Evolutionary conservation across 2,329 filamentous ascomycete genomes (phyloP), one percentile per base, ranked within the genome.

Genomic region (Colletotrichum karsti): DNA sequence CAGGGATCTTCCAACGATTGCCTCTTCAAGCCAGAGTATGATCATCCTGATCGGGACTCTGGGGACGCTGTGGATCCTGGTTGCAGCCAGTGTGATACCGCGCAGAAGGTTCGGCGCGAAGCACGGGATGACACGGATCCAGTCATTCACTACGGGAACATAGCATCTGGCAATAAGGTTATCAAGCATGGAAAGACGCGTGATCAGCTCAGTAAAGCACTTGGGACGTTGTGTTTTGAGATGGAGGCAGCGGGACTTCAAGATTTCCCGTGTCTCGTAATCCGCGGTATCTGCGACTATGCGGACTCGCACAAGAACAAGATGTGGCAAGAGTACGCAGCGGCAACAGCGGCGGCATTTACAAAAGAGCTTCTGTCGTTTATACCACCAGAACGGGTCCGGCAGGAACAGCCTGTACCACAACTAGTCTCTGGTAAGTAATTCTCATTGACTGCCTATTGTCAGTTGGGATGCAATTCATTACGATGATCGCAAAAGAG

Each of bases 231-330:
- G 2, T 75, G 69, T 41, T 69, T 73, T 22, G 72, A 74, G 66
- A 73, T 73, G 65, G 72, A 74, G 35, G 70, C 69, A 1, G 72
- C 72, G 5, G 72, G 74, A 2, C 20, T 75, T 35, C 33, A 68
- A 71, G 56, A 71, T 5, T 67, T 70, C n/a, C 69, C 66, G 0
- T 75, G 74, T 20, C 69, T 77, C 1, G 71, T 75, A 13, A 68
- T 77, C 18, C 69, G 73, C 3, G 76, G 76, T 9, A 74, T 78
- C 37, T 76, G 72, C 53, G 76, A 79, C 62, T 79, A 79, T 50
- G 67, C 75, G 3, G 76, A 78, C 46, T 66, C 70, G 3, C 72
- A 76, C 44, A 76, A 76, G 50, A 74, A 73, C 57, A 67, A 74
- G 8, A 28, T 12, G 24, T 76, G 72, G 74, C 73, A 75, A 48